Evolutionary conservation across 768 basidiomycete genomes (phyloP), one percentile per base, ranked within the genome.

Genomic region (Dacryopinax spathularia): DNA sequence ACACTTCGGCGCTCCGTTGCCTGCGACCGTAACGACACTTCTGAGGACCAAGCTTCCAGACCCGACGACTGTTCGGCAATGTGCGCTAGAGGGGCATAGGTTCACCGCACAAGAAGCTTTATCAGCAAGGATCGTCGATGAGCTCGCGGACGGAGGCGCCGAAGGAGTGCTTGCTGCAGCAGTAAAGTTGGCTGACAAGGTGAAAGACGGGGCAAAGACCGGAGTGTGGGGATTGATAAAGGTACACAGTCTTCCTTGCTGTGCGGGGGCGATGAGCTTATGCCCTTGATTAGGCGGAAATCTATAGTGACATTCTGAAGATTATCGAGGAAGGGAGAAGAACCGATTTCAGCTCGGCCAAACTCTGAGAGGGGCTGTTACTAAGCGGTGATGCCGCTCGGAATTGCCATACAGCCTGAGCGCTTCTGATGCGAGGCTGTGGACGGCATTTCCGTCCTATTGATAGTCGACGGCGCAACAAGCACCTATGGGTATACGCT

Each of bases 1-100:
- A 41, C 84, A 87, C 70, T 92, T 94, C 68, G 90, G 89, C 60
- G 89, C 90, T 12, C 77, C 83, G 0, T 84, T 88, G 78, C 91
- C 92, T 0, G 76, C 81, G 48, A 86, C 86, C 0, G 83, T 94
- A 68, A 76, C 82, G 0, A 79, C 81, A 1, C 72, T 93, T 59
- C 71, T 88, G 20, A 77, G 77, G 5, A 80, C 82, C 27, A 92
- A 91, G 68, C 75, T 89, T 5, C 79, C 84, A 7, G 78, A 83
- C 67, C 79, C 80, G 16, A 74, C 74, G 22, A 68, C 84, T 12
- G 79, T 83, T 7, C 84, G 89, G 60, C 86, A 88, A 69, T 84
- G 91, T 39, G 82, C 84, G 12, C 76, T 94, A 1, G 89, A 91
- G 68, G 92, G 88, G 0, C 81, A 89, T 68, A 81, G 87, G 37